These are phyloP conservation scores for Apiotrichum laibachii DNA, from an alignment of 1,284 basidiomycete species.

Conservation along the genomic window DNA sequence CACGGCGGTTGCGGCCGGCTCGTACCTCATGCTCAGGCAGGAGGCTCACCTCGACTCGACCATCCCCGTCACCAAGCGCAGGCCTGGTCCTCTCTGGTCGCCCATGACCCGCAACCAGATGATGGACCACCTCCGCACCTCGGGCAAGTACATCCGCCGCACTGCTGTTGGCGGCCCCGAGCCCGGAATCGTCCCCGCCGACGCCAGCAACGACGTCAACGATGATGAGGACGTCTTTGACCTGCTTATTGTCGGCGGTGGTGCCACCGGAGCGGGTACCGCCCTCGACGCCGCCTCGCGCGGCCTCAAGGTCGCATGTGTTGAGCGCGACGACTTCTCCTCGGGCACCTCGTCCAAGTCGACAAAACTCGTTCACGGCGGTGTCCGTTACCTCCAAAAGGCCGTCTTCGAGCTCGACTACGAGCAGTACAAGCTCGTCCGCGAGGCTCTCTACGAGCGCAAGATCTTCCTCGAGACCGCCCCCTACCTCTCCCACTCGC, in stretches of 20 bases:
- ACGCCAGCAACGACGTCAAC: slow-evolving; percentile 28
- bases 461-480: slow-evolving; percentile 93
- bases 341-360: slow-evolving; percentile 94
- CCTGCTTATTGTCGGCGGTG: slow-evolving; percentile 80
- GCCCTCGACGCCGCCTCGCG: slow-evolving; percentile 90
- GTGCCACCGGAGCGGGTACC: slow-evolving; percentile 91
- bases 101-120: slow-evolving; percentile 54
- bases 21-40: slow-evolving; percentile 24
- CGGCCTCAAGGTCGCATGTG: slow-evolving; percentile 87
- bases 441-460: slow-evolving; percentile 89
- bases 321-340: slow-evolving; percentile 90
- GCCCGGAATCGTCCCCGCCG: slow-evolving; percentile 31
- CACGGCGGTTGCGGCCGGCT: slow-evolving; percentile 28
- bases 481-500: slow-evolving; percentile 85
- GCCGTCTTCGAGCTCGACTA: slow-evolving; percentile 95
- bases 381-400: slow-evolving; percentile 95
- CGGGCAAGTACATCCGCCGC: slow-evolving; percentile 43
- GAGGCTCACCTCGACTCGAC: slow-evolving; percentile 15
- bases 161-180: slow-evolving; percentile 37
- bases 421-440: slow-evolving; percentile 91
- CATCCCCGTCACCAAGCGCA: slow-evolving; percentile 36
- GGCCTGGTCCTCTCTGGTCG: slow-evolving; percentile 53
- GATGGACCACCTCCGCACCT: slow-evolving; percentile 51
- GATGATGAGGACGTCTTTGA: slow-evolving; percentile 66
- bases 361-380: slow-evolving; percentile 96